Evolutionary conservation across 352 stramenopile species (phyloP), one percentile per base, ranked within the genome.

Genomic region (Thalassiosira oceanica): DNA sequence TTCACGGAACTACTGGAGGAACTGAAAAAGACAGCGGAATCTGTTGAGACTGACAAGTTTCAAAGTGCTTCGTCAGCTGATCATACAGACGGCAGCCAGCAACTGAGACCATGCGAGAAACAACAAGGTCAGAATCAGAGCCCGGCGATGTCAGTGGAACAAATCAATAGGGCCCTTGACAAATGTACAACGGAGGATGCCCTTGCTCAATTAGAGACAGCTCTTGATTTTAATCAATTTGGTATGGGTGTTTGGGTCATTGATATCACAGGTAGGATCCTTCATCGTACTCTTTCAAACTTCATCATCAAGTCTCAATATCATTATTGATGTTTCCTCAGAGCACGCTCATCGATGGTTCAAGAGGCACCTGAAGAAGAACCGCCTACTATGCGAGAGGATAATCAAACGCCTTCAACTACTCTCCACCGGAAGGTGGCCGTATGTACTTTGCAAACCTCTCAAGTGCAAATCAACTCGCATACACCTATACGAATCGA

Each of bases 291-390:
- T 82, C 3, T 56, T 66, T 2, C 11, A 74, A 29, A 50, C 46
- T 27, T 78, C 65, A 13, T 29, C 45, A n/a, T 81, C 64, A 65
- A 73, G 21, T 13, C 50, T 81, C 26, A 65, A 81, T 26, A 78
- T 81, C 10, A 81, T n/a, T n/a, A n/a, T n/a, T n/a, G n/a, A n/a
- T n/a, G n/a, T n/a, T n/a, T n/a, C n/a, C n/a, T n/a, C 71, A 8
- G 71, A 78, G 28, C 33, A 73, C 36, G 70, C 70, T 11, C 72
- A 82, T 36, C 77, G 74, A 18, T 82, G 54, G 49, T 82, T 82
- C 45, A 41, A 29, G 0, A 63, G 48, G 29, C 72, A 71, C 21
- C 68, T 58, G 7, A 82, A 78, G 45, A 66, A 57, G 42, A 44
- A 82, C n/a, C 10, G 51, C 35, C 3, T 29, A 8, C 21, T 82